phyloP scores from a whole-genome alignment of 1,284 basidiomycete species.

The Heterobasidion annosum region DNA sequence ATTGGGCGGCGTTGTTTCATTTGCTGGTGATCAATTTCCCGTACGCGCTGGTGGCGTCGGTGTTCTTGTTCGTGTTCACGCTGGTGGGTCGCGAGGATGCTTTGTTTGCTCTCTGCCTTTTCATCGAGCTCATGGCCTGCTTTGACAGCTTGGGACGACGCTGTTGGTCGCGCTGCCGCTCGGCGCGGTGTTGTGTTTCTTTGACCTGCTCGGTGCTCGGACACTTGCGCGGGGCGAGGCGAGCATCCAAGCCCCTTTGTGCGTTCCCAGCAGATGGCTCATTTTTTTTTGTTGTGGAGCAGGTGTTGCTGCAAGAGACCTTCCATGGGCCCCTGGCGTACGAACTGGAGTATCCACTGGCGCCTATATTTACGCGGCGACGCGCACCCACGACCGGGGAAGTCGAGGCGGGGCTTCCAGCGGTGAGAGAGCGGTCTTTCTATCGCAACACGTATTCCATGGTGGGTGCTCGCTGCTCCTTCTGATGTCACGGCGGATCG shows the following conservation, averaged over 20 bases:
- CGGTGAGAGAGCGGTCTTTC: constrained; percentile 51
- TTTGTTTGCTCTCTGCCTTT: constrained; percentile 8
- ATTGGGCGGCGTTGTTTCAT: constrained; percentile 59
- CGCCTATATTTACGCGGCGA: constrained; percentile 60
- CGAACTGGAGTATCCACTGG: constrained; percentile 45
- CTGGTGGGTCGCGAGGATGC: constrained; percentile 35
- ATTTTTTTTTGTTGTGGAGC: constrained; percentile 1
- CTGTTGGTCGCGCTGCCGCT: constrained; percentile 66
- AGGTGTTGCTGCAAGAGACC: constrained; percentile 58
- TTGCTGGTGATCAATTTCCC: constrained; percentile 67
- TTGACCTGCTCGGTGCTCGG: constrained; percentile 64
- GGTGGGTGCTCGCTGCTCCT: constrained; percentile 32
- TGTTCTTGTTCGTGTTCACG: constrained; percentile 71
- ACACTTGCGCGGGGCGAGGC: constrained; percentile 64
- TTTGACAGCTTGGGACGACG: constrained; percentile 57
- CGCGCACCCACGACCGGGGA: constrained; percentile 39
- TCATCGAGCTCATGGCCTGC: background rate
- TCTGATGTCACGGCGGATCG: background rate
- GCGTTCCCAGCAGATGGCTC: background rate
- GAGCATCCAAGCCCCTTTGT: constrained; percentile 8
- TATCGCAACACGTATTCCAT: constrained; percentile 73
- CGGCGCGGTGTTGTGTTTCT: constrained; percentile 69
- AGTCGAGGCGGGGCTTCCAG: constrained; percentile 34
- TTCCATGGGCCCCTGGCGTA: constrained; percentile 63
- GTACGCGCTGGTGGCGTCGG: constrained; percentile 60